Conservation (phyloP, 2,329 filamentous ascomycete genomes). For the Sclerotiophoma versabilis region DNA sequence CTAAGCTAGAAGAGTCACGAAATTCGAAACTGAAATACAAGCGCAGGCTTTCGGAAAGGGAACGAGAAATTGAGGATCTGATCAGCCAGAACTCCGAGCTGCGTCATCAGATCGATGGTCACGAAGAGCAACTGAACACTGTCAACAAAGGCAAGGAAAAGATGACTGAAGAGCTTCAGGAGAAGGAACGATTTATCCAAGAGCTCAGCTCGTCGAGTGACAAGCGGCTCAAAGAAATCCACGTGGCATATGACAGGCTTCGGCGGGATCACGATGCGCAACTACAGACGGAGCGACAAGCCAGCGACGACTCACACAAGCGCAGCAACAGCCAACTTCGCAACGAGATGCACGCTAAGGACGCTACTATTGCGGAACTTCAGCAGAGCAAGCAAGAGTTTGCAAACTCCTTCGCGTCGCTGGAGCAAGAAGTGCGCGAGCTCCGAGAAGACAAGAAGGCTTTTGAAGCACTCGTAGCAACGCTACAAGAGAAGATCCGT, state of each 20-base stretch:
- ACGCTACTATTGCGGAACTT: constrained; percentile 37
- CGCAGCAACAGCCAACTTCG: constrained; percentile 19
- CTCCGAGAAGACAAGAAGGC: constrained; percentile 42
- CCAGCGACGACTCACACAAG: constrained; percentile 11
- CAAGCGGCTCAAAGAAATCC: constrained; percentile 29
- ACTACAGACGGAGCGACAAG: constrained; percentile 17
- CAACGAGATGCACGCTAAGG: constrained; percentile 34
- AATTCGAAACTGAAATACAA: constrained; percentile 42
- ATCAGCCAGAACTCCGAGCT: constrained; percentile 39
- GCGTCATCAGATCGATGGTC: constrained; percentile 34
- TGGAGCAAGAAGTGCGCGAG: constrained; percentile 40
- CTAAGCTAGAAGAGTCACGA: constrained; percentile 37
- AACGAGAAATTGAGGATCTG: constrained; percentile 40
- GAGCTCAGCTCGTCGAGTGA: constrained; percentile 34
- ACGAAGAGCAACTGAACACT: constrained; percentile 32
- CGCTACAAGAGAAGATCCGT: constrained; percentile 40
- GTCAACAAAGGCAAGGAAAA: constrained; percentile 33
- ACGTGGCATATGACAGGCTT: constrained; percentile 30
- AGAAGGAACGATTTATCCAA: constrained; percentile 37
- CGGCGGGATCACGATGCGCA: constrained; percentile 26
- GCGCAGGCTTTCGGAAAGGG: constrained; percentile 34
- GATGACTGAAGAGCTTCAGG: constrained; percentile 32
- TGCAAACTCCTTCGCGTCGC: constrained; percentile 28
- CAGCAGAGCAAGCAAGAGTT: constrained; percentile 35
- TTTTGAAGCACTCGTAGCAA: constrained; percentile 40